Conservation (phyloP, 2,329 filamentous ascomycete species). For the Fusarium nurragi region DNA sequence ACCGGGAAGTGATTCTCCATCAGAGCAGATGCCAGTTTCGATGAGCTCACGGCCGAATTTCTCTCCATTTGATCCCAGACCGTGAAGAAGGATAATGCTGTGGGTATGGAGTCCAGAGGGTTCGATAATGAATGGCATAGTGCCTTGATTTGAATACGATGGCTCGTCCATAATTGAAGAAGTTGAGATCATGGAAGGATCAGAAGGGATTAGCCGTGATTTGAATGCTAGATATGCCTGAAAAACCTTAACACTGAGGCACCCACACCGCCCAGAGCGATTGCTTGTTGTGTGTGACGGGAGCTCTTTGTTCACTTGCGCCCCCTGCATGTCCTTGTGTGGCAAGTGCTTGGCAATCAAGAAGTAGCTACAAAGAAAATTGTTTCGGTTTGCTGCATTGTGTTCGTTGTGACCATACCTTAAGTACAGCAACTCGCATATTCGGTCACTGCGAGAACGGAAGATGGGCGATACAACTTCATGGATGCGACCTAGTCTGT, state of each 20-base stretch:
- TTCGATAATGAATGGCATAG: constrained; percentile 31
- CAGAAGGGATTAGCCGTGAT: not conserved
- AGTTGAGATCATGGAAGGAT: too few species aligned
- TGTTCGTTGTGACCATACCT: too few species aligned
- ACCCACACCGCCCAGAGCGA: not conserved
- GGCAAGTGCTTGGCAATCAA: too few species aligned
- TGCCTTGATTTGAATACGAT: not conserved
- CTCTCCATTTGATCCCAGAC: constrained; percentile 46
- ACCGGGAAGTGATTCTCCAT: constrained; percentile 46
- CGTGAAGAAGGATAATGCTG: constrained; percentile 47
- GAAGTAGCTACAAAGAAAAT: too few species aligned
- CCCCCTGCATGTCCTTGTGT: too few species aligned
- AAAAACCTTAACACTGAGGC: not conserved
- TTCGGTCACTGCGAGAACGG: too few species aligned
- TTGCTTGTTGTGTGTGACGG: not conserved
- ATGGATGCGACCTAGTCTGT: too few species aligned
- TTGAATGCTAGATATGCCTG: not conserved
- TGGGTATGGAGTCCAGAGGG: constrained; percentile 40
- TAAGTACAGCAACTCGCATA: too few species aligned
- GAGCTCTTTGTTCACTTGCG: not conserved
- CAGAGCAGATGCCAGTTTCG: constrained; percentile 40
- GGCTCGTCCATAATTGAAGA: not conserved
- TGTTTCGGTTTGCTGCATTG: too few species aligned
- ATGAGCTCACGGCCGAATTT: constrained; percentile 49
- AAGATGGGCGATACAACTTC: too few species aligned